A percentile compares a stretch with the other conserved stretches of the same genome.
Conservation (phyloP, 805 yeast species). For the Candida coquimbonensis region DNA sequence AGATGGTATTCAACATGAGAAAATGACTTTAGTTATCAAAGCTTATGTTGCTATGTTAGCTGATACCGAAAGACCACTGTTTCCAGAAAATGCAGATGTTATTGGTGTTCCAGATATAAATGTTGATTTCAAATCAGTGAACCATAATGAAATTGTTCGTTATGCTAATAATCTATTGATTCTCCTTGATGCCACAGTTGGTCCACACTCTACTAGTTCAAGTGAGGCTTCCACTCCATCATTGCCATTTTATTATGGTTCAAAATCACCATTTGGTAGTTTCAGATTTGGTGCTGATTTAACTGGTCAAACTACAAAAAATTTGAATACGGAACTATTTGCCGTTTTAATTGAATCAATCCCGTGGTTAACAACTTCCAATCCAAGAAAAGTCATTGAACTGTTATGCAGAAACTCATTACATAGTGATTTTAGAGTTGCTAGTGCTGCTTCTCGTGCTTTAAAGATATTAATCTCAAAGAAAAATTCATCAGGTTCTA, state of each 20-base stretch:
- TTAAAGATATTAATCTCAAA: slow-evolving; percentile 60
- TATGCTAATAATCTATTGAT: slow-evolving; percentile 48
- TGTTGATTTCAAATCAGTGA: slow-evolving; percentile 24
- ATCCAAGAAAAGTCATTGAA: slow-evolving; percentile 64
- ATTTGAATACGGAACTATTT: slow-evolving; percentile 51
- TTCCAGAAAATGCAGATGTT: slow-evolving; percentile 46
- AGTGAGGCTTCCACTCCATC: slow-evolving; percentile 22
- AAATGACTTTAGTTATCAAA: slow-evolving; percentile 58
- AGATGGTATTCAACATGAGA: slow-evolving; percentile 66
- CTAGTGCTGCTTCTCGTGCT: slow-evolving; percentile 57
- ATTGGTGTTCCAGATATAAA: slow-evolving; percentile 27
- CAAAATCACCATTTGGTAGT: slow-evolving; percentile 28
- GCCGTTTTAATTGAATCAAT: slow-evolving; percentile 62
- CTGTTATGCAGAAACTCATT: slow-evolving; percentile 69
- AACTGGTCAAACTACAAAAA: slow-evolving; percentile 27
- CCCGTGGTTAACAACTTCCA: slow-evolving; percentile 62
- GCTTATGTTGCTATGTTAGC: slow-evolving; percentile 67
- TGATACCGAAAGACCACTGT: slow-evolving; percentile 64
- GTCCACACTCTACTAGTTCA: slow-evolving; percentile 29
- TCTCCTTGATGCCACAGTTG: slow-evolving; percentile 54
- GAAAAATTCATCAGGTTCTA: slow-evolving; percentile 60
- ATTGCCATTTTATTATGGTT: slow-evolving; percentile 27
- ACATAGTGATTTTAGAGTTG: slow-evolving; percentile 56
- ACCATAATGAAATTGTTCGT: slow-evolving; percentile 67
- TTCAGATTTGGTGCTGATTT: slow-evolving; percentile 38